These are phyloP conservation scores for Rhynchosporium secalis DNA, from an alignment of 2,329 filamentous ascomycete species.

Conservation along the genomic window DNA sequence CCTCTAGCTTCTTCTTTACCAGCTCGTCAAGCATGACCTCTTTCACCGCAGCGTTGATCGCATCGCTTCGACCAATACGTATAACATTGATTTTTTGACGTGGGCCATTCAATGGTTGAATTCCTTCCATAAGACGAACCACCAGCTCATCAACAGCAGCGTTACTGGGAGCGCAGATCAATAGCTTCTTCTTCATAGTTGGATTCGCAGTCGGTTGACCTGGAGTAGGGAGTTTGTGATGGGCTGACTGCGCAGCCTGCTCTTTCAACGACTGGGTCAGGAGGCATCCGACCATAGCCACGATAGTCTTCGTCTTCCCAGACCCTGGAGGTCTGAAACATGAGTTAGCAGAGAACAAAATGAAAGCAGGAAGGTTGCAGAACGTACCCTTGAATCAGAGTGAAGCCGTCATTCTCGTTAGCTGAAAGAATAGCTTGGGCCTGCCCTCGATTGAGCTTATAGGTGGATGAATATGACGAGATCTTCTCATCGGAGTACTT, in stretches of 20 bases:
- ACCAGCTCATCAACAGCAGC: slow-evolving; percentile 96
- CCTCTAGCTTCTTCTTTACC: slow-evolving; percentile 71
- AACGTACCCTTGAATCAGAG: slow-evolving; percentile 81
- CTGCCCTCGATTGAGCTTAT: slow-evolving; percentile 84
- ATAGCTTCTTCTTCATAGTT: slow-evolving; percentile 70
- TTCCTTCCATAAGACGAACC: slow-evolving; percentile 82
- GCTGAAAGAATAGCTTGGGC: slow-evolving; percentile 90
- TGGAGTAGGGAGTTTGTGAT: slow-evolving; percentile 39
- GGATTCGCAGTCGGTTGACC: slow-evolving; percentile 38
- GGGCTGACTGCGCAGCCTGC: slow-evolving; percentile 34
- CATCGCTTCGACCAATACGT: slow-evolving; percentile 86
- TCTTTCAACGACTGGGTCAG: slow-evolving; percentile 55
- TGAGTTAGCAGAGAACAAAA: slow-evolving; percentile 24
- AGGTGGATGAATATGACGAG: slow-evolving; percentile 68
- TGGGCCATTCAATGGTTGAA: slow-evolving; percentile 74
- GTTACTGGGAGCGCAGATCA: slow-evolving; percentile 98
- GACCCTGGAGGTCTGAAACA: slow-evolving; percentile 78
- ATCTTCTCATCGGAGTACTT: slow-evolving; percentile 76
- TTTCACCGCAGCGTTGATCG: slow-evolving; percentile 83
- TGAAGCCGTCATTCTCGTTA: slow-evolving; percentile 94
- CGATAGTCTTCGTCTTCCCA: slow-evolving; percentile 97
- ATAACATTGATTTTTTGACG: slow-evolving; percentile 80
- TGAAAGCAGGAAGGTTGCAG: background rate
- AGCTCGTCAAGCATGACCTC: slow-evolving; percentile 94
- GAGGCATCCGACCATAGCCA: slow-evolving; percentile 90